phyloP scores from a whole-genome alignment of 306 rosid genomes.

The Ziziphus jujuba region DNA sequence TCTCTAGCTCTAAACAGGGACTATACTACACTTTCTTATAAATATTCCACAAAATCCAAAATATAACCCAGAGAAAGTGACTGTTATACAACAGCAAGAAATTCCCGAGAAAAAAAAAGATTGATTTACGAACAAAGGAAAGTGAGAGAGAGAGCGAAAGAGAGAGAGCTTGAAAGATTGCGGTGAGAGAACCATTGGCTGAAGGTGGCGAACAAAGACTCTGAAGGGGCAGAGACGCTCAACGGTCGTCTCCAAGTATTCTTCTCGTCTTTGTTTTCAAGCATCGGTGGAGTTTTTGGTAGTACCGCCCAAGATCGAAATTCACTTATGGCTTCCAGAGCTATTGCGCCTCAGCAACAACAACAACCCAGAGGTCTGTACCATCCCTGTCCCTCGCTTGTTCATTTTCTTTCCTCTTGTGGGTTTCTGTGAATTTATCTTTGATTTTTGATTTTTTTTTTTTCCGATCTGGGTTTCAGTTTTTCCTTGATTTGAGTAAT shows the following conservation, averaged over 20 bases:
- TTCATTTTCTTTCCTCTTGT: not conserved
- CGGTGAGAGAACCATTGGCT: constrained; percentile 7
- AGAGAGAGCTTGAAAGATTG: not conserved
- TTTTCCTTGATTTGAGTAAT: not conserved
- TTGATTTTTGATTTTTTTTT: not conserved
- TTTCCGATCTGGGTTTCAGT: not conserved
- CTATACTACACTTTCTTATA: not conserved
- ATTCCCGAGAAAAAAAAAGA: not conserved
- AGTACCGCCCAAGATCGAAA: constrained; percentile 35
- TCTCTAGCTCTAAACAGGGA: constrained; percentile 6
- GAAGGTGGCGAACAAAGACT: constrained; percentile 60
- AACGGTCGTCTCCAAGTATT: constrained; percentile 68
- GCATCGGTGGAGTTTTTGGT: constrained; percentile 68
- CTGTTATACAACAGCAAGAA: not conserved
- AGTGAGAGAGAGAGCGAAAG: not conserved
- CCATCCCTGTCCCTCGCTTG: not conserved
- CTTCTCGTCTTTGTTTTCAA: constrained; percentile 63
- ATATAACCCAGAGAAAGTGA: constrained; percentile 1
- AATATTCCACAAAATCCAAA: constrained; percentile 12
- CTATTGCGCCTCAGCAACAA: constrained; percentile 32
- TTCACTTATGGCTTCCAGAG: constrained; percentile 54
- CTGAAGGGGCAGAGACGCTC: constrained; percentile 54
- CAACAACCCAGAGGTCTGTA: constrained; percentile 39
- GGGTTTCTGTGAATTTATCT: not conserved
- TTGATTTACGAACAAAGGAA: not conserved